A percentile compares a stretch with the other conserved stretches of the same genome.
Evolutionary conservation across 129 eudicot genomes (phyloP).

Genomic region (Dittrichia graveolens): DNA sequence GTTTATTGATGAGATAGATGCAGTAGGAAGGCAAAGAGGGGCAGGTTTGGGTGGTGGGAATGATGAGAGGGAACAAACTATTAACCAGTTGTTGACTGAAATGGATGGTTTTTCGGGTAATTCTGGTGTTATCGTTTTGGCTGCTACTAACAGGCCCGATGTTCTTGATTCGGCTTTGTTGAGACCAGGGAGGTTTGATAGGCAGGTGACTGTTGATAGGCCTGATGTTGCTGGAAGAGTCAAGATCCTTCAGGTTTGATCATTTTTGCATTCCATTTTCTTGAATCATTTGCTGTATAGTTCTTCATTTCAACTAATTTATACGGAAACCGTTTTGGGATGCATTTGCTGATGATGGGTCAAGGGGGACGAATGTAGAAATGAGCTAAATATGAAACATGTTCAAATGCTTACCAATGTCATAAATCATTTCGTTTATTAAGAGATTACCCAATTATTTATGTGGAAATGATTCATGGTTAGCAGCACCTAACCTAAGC

Average conservation of each 20-base stretch:
- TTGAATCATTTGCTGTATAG: background rate
- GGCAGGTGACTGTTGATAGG: slow-evolving; percentile 91
- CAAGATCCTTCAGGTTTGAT: slow-evolving; percentile 83
- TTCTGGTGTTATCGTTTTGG: slow-evolving; percentile 94
- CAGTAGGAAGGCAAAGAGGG: slow-evolving; percentile 97
- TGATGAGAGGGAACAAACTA: slow-evolving; percentile 97
- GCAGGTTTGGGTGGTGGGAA: slow-evolving; percentile 98
- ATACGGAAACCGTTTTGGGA: no score
- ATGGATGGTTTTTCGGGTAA: slow-evolving; percentile 96
- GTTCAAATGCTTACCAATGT: no score
- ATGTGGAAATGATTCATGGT: no score
- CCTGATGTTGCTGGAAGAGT: slow-evolving; percentile 99
- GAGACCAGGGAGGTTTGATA: slow-evolving; percentile 96
- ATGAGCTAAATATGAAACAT: no score
- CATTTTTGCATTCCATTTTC: slow-evolving; percentile 3
- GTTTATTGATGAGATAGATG: slow-evolving; percentile 95
- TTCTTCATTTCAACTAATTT: no score
- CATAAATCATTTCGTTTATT: background rate
- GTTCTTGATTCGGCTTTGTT: slow-evolving; percentile 97
- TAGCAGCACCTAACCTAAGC: no score
- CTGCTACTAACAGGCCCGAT: slow-evolving; percentile 96
- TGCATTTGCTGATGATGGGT: no score
- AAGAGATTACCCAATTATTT: no score
- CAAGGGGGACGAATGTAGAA: no score
- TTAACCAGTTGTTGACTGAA: slow-evolving; percentile 94